phyloP scores from a whole-genome alignment of 2,329 filamentous ascomycete species.

The Triangularia setosa region DNA sequence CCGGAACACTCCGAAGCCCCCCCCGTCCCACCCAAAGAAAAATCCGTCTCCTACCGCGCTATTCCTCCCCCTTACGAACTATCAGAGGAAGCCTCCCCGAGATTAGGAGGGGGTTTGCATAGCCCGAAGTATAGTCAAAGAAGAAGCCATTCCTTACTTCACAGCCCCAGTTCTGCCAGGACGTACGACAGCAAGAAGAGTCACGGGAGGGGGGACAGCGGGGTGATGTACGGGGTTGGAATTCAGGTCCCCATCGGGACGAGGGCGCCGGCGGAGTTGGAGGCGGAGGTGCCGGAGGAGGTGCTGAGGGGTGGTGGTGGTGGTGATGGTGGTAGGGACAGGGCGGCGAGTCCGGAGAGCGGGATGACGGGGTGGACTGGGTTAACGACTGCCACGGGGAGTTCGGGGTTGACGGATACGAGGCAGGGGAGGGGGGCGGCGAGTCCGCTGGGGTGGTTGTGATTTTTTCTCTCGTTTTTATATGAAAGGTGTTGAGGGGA shows the following conservation, averaged over 20 bases:
- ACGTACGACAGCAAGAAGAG: neutral
- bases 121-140: too few species aligned
- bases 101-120: neutral
- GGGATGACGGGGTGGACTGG: slow-evolving; percentile 20
- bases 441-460: neutral
- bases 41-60: neutral
- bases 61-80: slow-evolving; percentile 21
- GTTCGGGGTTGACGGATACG: neutral
- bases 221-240: slow-evolving; percentile 8
- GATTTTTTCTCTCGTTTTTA: neutral
- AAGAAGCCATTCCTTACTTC: neutral
- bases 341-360: slow-evolving; percentile 12
- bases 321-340: too few species aligned
- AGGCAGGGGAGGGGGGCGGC: neutral
- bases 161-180: neutral
- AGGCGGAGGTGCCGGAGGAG: slow-evolving; percentile 9
- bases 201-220: slow-evolving; percentile 9
- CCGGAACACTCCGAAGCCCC: slow-evolving; percentile 7
- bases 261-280: slow-evolving; percentile 12
- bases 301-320: slow-evolving; percentile 7
- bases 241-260: neutral
- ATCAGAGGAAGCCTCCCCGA: slow-evolving; percentile 18
- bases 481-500: neutral
- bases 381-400: neutral
- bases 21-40: slow-evolving; percentile 25